Base-by-base conservation (phyloP, 2,329 filamentous ascomycete species). In the Huntiella abstrusa region DNA sequence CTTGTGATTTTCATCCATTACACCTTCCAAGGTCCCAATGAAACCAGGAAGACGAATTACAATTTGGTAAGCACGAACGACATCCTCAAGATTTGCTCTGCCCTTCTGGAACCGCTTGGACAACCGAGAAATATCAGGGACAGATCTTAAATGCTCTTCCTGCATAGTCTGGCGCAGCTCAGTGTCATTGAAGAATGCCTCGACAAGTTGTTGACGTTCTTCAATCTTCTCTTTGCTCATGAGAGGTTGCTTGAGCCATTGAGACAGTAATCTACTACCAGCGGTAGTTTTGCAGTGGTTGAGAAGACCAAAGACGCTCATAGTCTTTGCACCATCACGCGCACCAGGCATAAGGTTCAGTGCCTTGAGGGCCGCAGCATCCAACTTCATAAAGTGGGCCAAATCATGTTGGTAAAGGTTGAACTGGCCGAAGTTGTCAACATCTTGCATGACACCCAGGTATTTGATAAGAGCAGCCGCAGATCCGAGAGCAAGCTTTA, bases 211-310 rank as follows among this genome's bases (percentile, higher is more conserved):
- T 55, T 96, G 91, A 12, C 91, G 75, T 59, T 81, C 82, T 61
- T 93, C 81, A 45, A 98, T 96, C 48, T 93, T 87, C 2, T 71
- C 69, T 52, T 84, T 76, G 63, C 74, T 84, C 91, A 98, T 98
- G 35, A 98, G 65, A 0, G 91, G 91, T 60, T 98, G 91, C 63
- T 98, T 98, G 45, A 98, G 68, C 91, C 91, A 98, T 58, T 98
- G 92, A 1, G 88, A 80, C 28, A 98, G 67, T 49, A 98, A 62
- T 41, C 92, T 73, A 56, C 87, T 93, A 11, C 91, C 91, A 1
- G 93, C 78, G 0, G 91, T 84, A 1, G 91, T 98, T 61, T 94
- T 96, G 76, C 91, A 98, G 61, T 96, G 87, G 56, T 98, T 96
- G 37, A 98, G 68, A 13, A 98, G 66, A 0, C 91, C 91, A 55